Evolutionary conservation across 768 basidiomycete genomes (phyloP), one percentile per base, ranked within the genome.

Genomic region (Panus rudis): DNA sequence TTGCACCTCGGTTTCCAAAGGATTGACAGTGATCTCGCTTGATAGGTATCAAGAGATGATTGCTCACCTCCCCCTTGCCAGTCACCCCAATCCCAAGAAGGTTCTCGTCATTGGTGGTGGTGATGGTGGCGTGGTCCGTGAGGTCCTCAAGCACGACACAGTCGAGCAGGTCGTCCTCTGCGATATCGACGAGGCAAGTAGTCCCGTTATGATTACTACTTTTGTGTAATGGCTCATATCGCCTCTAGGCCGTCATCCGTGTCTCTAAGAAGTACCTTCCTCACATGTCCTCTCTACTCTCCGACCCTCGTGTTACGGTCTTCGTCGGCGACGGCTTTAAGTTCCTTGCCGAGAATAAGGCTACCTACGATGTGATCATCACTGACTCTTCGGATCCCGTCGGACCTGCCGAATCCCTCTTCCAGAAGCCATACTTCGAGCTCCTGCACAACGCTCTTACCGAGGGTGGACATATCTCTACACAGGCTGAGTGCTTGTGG

Each of bases 1-100:
- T 7, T 44, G 25, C 24, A 33, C n/a, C n/a, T n/a, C 17, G 38
- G 37, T n/a, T n/a, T 25, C 11, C 28, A 45, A 19, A 12, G 14
- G 3, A 20, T 41, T 41, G 11, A 42, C 21, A 19, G 31, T 21
- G 34, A 38, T 43, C 40, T 14, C 19, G n/a, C n/a, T n/a, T n/a
- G n/a, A 33, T 55, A 96, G 92, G 10, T 97, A 98, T 66, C 92
- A 97, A 59, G 94, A 99, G 69, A 96, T 98, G 94, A 98, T 99
- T 57, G 76, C 94, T 4, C 94, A 98, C 67, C 68, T 99, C 41
- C 96, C 96, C n/a, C 74, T 98, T 50, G 83, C 90, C 11, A 91
- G 83, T 47, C 96, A 99, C 65, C 94, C 96, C 19, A 87, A 96
- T 70, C 96, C 94, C 1, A 85, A 88, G 66, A 82, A 84, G 56